These are phyloP conservation scores for Chloris gayana DNA, from an alignment of 176 grass and related monocot species.

Conservation along the genomic window DNA sequence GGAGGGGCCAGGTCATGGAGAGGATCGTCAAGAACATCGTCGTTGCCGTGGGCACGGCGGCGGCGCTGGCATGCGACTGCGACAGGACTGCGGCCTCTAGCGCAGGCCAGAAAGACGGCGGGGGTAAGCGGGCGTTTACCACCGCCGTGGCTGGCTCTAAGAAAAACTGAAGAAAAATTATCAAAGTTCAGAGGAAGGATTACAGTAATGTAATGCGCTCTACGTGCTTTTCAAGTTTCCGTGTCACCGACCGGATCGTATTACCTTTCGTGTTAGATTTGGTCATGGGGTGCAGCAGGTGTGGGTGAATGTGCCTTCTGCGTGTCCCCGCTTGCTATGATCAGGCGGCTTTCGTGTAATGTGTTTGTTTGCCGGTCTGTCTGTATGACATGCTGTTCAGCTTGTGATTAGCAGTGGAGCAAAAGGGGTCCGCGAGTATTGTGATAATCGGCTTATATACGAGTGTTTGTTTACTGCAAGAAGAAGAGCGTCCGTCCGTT, in stretches of 20 bases:
- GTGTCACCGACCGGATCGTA: neutral
- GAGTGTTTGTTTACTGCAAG: too few species aligned
- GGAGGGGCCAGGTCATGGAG: slow-evolving; percentile 71
- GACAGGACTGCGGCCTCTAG: neutral
- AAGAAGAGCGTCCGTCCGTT: too few species aligned
- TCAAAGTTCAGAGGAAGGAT: neutral
- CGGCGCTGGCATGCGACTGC: neutral
- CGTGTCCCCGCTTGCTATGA: neutral
- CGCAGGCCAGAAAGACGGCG: neutral
- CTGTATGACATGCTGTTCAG: neutral
- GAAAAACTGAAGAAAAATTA: slow-evolving; percentile 20
- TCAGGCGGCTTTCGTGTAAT: too few species aligned
- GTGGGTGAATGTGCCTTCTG: neutral
- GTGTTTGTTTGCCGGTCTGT: too few species aligned
- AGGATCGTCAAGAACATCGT: slow-evolving; percentile 48
- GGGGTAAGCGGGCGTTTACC: neutral
- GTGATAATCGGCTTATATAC: too few species aligned
- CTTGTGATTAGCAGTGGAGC: neutral
- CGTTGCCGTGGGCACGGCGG: slow-evolving; percentile 15
- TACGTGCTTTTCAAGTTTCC: neutral
- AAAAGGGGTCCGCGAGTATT: too few species aligned
- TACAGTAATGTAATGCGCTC: neutral
- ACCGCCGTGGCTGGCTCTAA: neutral
- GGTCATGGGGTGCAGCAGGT: too few species aligned
- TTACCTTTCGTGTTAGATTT: too few species aligned